Base-by-base conservation (phyloP, 768 basidiomycete species). In the Pleurotus sapidus region DNA sequence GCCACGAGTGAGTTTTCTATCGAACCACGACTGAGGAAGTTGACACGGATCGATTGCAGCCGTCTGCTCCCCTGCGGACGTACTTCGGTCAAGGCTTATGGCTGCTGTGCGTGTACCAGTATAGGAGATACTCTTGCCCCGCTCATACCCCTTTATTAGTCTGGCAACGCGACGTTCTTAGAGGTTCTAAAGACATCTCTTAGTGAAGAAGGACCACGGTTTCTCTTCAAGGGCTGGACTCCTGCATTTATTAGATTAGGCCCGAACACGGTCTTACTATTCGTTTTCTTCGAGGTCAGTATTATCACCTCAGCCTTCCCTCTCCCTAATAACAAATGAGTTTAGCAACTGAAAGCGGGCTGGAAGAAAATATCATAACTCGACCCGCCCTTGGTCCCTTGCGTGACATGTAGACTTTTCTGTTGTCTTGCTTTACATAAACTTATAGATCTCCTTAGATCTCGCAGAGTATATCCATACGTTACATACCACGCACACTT, bases 201-300 rank as follows among this genome's bases (percentile, higher is more conserved):
- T 37, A 80, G 79, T 40, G 77, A 86, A 63, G 92, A 94, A 75
- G 92, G 92, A 0, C 78, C 84, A 8, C 75, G 77, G 58, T 93
- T 93, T 68, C 74, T 93, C 55, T 90, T 94, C 72, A 93, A 90
- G 68, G 92, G 92, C 34, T 94, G 92, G 92, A 89, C 89, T 15
- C 92, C 92, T 2, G 89, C 92, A 6, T 94, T 92, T 71, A 83
- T 89, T 63, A 85, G 92, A 48, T 72, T 94, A 43, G 91, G 87
- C 25, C 91, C 91, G 1, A 92, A 93, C 67, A 93, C 92, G 1
- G 78, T 94, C 34, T 74, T 93, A 4, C 81, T 93, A 72, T 94
- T 92, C 70, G 86, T 93, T 48, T 91, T 92, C 72, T 87, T 88
- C 61, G 91, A 93, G 76, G 90, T 88, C 61, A 49, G 75, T 55